Evolutionary conservation across 1,284 basidiomycete genomes (phyloP), one percentile per base, ranked within the genome.

Genomic region (Ceratobasidium sp.): DNA sequence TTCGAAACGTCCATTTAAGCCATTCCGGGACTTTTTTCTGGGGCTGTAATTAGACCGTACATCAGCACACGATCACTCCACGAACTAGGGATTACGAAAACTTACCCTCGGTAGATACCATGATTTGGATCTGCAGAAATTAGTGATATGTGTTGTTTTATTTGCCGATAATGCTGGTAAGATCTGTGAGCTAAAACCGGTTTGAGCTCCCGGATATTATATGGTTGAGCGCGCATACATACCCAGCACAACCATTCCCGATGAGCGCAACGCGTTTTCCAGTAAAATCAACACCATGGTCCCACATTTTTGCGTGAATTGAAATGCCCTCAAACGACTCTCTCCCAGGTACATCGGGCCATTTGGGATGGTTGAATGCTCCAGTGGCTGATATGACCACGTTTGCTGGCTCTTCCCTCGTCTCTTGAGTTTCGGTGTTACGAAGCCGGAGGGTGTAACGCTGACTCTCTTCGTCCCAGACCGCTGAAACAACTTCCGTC

Each of bases 1-100:
- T 82, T 0, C 86, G 85, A 79, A 91, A 91, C 28, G 87, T 81
- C 71, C 60, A 64, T 53, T 75, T 75, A 53, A 28, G 20, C 26
- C 60, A 28, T 9, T 75, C 71, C 3, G 71, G 49, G 9, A 75
- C 55, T 39, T 13, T 33, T 33, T 33, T 33, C 33, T 33, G 33
- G 33, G 33, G 33, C 33, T 33, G 33, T 33, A 33, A 33, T 33
- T 33, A 33, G 33, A 33, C 33, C 33, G 33, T 33, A 33, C 33
- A 33, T 33, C 33, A 33, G 33, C 33, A 33, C 33, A 33, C 33
- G 33, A 33, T 33, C 33, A 33, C 33, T 33, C 33, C 33, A 33
- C 33, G 33, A 33, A 33, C 33, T 33, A 33, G 33, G 33, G 33
- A 33, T 33, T 33, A 33, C 33, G 33, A 33, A 33, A 33, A 33